These are phyloP conservation scores for Alternaria tenuissima DNA, from an alignment of 2,329 filamentous ascomycete genomes.

Conservation along the genomic window DNA sequence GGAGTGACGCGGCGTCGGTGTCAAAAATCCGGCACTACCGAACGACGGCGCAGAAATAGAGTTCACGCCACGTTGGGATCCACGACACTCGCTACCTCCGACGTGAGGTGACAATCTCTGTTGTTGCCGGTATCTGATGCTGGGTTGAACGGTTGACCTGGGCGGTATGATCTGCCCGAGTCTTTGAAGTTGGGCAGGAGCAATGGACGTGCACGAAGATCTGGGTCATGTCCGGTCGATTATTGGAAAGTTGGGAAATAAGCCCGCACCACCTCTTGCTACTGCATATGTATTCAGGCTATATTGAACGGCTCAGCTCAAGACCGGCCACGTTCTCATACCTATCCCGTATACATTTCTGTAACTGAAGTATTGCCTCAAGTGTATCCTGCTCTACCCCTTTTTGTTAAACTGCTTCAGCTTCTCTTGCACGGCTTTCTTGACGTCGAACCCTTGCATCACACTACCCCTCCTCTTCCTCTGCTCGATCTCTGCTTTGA, in stretches of 20 bases:
- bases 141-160: background rate
- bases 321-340: background rate
- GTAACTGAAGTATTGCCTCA: background rate
- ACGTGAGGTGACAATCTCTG: background rate
- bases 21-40: constrained; percentile 1
- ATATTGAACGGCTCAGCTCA: constrained; percentile 1
- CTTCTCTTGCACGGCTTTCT: constrained; percentile 48
- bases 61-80: constrained; percentile 5
- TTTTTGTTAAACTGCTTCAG: constrained; percentile 44
- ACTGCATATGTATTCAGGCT: constrained; percentile 3
- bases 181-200: constrained; percentile 4
- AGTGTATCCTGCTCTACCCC: constrained; percentile 7
- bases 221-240: background rate
- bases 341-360: background rate
- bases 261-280: background rate
- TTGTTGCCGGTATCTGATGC: background rate
- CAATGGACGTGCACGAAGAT: constrained; percentile 3
- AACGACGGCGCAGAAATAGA: constrained; percentile 2
- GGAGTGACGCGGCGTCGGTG: constrained; percentile 2
- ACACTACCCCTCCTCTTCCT: constrained; percentile 57
- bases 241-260: background rate
- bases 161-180: background rate
- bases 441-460: constrained; percentile 47
- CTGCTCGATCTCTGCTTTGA: constrained; percentile 75
- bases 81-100: background rate